Evolutionary conservation across 257 asterid genomes (phyloP).

Genomic region (Echites panduratus): DNA sequence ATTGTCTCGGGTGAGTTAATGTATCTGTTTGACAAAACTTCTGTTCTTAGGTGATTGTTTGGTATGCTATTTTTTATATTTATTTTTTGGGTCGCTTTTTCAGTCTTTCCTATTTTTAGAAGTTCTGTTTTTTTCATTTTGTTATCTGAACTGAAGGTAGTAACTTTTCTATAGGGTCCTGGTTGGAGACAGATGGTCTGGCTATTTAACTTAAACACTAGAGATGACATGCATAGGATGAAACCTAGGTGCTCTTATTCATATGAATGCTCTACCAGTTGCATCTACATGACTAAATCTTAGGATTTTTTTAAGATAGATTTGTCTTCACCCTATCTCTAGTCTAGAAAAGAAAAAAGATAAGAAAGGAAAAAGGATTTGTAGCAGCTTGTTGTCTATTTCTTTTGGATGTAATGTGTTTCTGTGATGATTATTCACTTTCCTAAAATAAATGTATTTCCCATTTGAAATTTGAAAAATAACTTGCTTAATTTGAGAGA

Average conservation of each 20-base stretch:
- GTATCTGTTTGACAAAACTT: not conserved
- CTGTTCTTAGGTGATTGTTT: not conserved
- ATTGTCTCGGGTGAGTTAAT: conserved; percentile 59
- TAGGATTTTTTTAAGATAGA: not conserved
- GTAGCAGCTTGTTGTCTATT: not conserved
- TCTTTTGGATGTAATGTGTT: too few relatives aligned
- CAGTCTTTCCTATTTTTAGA: too few relatives aligned
- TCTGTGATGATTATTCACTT: not conserved
- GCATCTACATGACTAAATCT: not conserved
- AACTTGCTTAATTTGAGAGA: not conserved
- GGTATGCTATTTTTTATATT: not conserved
- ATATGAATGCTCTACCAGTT: not conserved
- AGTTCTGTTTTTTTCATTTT: too few relatives aligned
- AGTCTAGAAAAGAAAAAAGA: not conserved
- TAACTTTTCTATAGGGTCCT: not conserved
- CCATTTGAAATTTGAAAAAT: too few relatives aligned
- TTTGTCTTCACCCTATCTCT: not conserved
- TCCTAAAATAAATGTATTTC: not conserved
- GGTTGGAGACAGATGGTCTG: not conserved
- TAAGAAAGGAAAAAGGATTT: not conserved
- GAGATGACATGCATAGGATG: not conserved
- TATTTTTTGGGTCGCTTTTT: too few relatives aligned
- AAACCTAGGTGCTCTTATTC: not conserved
- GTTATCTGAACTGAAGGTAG: not conserved
- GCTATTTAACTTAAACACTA: not conserved